Evolutionary conservation across 495 filamentous ascomycete species (phyloP).

Genomic region (Xylaria grammica): DNA sequence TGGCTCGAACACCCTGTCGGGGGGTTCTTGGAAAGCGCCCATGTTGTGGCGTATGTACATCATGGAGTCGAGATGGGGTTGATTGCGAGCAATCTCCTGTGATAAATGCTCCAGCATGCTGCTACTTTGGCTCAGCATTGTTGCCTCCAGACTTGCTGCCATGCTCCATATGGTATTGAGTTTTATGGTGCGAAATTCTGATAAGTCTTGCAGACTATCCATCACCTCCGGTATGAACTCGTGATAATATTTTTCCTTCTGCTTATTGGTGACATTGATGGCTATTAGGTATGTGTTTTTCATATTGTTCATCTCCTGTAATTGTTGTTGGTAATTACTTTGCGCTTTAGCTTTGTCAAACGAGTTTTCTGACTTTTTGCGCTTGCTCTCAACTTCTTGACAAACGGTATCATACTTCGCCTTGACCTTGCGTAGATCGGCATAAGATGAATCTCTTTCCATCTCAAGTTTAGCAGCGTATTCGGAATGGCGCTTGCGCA

Average conservation of each 20-base stretch:
- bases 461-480: conserved; percentile 87
- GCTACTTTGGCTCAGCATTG: conserved; percentile 71
- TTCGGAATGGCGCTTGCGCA: conserved; percentile 89
- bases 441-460: conserved; percentile 82
- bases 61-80: conserved; percentile 86
- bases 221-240: conserved; percentile 94
- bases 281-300: conserved; percentile 97
- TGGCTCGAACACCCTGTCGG: conserved; percentile 85
- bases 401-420: conserved; percentile 90
- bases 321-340: conserved; percentile 85
- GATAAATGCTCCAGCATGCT: conserved; percentile 72
- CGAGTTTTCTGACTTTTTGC: conserved; percentile 90
- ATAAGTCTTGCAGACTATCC: conserved; percentile 88
- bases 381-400: conserved; percentile 91
- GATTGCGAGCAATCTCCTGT: conserved; percentile 85
- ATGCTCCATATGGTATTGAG: conserved; percentile 85
- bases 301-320: conserved; percentile 91
- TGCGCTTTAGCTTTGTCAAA: conserved; percentile 92
- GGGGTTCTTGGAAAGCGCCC: conserved; percentile 77
- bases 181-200: conserved; percentile 81
- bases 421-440: conserved; percentile 89
- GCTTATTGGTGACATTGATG: conserved; percentile 94
- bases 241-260: conserved; percentile 95
- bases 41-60: conserved; percentile 97
- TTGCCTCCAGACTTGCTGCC: conserved; percentile 77